A percentile compares a stretch with the other conserved stretches of the same genome.
Conservation (phyloP, 345 rosid species). For the Sonneratia caseolaris region DNA sequence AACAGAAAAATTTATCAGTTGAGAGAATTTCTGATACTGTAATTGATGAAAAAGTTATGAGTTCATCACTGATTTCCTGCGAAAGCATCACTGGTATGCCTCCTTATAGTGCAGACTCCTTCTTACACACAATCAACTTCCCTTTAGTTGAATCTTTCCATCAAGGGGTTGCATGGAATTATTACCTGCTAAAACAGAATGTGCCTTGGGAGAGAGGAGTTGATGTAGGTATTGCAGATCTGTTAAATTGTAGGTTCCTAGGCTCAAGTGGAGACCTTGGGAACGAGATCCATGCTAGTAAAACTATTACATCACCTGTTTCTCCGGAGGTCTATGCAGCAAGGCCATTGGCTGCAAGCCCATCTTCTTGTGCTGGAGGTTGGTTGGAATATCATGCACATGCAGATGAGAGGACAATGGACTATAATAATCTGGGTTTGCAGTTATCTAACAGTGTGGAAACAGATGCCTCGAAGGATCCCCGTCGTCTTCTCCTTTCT, state of each 20-base stretch:
- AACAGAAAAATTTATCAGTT: conserved; percentile 42
- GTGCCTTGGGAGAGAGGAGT: conserved; percentile 18
- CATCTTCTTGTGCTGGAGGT: conserved; percentile 23
- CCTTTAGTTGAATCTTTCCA: conserved; percentile 52
- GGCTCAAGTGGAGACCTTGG: conserved; percentile 18
- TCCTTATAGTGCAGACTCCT: conserved; percentile 17
- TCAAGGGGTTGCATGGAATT: conserved; percentile 45
- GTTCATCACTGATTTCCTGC: background rate
- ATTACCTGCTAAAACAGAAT: conserved; percentile 41
- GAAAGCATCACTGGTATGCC: conserved; percentile 2
- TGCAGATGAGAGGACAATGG: conserved; percentile 21
- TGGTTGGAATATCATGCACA: conserved; percentile 24
- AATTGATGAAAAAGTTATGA: conserved; percentile 16
- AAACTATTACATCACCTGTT: conserved; percentile 55
- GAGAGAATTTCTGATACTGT: conserved; percentile 16
- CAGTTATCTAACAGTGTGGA: conserved; percentile 20
- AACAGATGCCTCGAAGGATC: conserved; percentile 46
- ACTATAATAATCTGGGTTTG: conserved; percentile 21
- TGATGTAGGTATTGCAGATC: conserved; percentile 19
- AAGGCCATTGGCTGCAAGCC: conserved; percentile 29
- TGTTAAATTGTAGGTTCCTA: conserved; percentile 17
- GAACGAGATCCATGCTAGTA: conserved; percentile 30
- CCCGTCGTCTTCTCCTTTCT: conserved; percentile 61
- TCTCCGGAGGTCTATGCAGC: conserved; percentile 68
- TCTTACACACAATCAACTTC: conserved; percentile 25